A percentile compares a stretch with the other conserved stretches of the same genome.
Evolutionary conservation across 805 yeast genomes (phyloP).

Genomic region (Zygosaccharomyces gambellarensis): DNA sequence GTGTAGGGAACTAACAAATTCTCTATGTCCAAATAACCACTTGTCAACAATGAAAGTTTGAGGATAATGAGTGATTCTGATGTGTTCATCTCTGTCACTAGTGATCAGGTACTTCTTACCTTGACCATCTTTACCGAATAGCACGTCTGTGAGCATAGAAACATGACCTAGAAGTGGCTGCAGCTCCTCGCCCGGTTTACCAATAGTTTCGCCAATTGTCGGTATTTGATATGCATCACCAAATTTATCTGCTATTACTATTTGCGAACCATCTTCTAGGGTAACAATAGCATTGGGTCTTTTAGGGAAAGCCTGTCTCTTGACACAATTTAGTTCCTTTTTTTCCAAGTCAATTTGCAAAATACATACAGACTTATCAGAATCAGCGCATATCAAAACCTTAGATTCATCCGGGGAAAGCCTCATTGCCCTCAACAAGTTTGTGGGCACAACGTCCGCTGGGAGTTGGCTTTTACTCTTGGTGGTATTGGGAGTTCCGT

Average conservation of each 20-base stretch:
- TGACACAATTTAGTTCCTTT: conserved; percentile 45
- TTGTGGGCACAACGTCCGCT: conserved; percentile 20
- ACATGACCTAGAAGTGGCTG: conserved; percentile 91
- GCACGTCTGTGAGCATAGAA: conserved; percentile 84
- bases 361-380: conserved; percentile 73
- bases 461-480: conserved; percentile 47
- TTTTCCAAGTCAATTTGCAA: conserved; percentile 38
- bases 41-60: conserved; percentile 69
- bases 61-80: conserved; percentile 77
- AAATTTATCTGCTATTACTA: conserved; percentile 86
- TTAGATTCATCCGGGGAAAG: conserved; percentile 49
- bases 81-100: conserved; percentile 95
- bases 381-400: conserved; percentile 70
- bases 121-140: conserved; percentile 15
- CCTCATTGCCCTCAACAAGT: conserved; percentile 31
- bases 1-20: conserved; percentile 67
- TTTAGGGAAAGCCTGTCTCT: conserved; percentile 79
- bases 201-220: conserved; percentile 36
- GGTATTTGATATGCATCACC: conserved; percentile 82
- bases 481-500: conserved; percentile 7
- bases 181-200: conserved; percentile 38
- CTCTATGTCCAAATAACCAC: conserved; percentile 82
- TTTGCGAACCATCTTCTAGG: conserved; percentile 43
- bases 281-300: conserved; percentile 83
- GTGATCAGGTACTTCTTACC: conserved; percentile 57